Conservation (phyloP, 176 grass and related monocot genomes). For the Ensete glaucum region DNA sequence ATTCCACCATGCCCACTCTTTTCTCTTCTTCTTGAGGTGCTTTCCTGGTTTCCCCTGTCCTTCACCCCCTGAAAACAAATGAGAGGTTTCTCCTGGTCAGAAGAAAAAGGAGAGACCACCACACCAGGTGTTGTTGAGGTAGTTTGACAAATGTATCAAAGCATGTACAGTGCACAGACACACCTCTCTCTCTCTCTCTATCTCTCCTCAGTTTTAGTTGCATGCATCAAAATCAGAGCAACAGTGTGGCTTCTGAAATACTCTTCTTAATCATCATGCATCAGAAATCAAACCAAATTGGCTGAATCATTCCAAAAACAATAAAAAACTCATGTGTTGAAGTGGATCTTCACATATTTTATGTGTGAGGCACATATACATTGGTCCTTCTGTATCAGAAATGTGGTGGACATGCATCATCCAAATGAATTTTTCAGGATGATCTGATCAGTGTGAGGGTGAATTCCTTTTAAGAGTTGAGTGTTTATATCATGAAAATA, state of each 20-base stretch:
- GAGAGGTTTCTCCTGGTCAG: not conserved
- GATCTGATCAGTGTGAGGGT: too few species aligned
- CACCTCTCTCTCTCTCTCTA: conserved; percentile 23
- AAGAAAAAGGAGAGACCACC: not conserved
- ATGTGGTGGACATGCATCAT: too few species aligned
- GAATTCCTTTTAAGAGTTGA: too few species aligned
- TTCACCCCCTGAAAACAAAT: not conserved
- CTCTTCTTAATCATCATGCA: conserved; percentile 67
- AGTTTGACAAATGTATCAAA: conserved; percentile 24
- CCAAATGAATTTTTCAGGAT: too few species aligned
- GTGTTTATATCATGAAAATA: too few species aligned
- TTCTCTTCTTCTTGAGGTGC: conserved; percentile 17
- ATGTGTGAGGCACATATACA: too few species aligned
- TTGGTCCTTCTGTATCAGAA: too few species aligned
- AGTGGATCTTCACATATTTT: not conserved
- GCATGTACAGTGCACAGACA: conserved; percentile 17
- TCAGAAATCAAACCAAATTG: conserved; percentile 29
- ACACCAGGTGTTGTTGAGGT: conserved; percentile 43
- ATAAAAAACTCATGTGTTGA: not conserved
- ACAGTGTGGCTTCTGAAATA: conserved; percentile 46
- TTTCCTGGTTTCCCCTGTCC: not conserved
- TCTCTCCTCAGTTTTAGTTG: conserved; percentile 17
- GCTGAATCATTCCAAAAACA: not conserved
- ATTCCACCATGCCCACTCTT: not conserved
- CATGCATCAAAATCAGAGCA: conserved; percentile 89